Evolutionary conservation across 306 rosid genomes (phyloP).

Genomic region (Adenanthera pavonina): DNA sequence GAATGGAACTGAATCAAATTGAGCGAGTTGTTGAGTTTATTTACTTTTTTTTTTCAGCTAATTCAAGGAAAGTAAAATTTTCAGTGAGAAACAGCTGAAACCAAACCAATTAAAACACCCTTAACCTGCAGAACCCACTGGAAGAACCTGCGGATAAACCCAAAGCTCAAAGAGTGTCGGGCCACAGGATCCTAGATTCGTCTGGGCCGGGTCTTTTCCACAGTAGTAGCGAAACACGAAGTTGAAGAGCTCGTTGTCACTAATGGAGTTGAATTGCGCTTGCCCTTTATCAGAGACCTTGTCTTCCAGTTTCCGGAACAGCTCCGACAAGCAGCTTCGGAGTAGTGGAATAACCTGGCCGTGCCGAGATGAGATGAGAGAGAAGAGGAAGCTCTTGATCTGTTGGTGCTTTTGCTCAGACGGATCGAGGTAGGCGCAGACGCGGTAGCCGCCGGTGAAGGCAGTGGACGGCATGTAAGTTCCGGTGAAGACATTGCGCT

Average conservation of each 20-base stretch:
- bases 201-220: slow-evolving; percentile 41
- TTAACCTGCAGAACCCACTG: background rate
- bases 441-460: slow-evolving; percentile 73
- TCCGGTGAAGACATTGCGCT: slow-evolving; percentile 70
- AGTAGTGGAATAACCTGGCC: slow-evolving; percentile 53
- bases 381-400: slow-evolving; percentile 53
- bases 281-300: slow-evolving; percentile 32
- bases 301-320: slow-evolving; percentile 55
- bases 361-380: slow-evolving; percentile 56
- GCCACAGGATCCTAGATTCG: slow-evolving; percentile 3
- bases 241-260: slow-evolving; percentile 46
- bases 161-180: background rate
- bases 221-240: slow-evolving; percentile 57
- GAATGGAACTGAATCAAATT: no score
- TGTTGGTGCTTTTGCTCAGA: slow-evolving; percentile 61
- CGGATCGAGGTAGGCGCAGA: slow-evolving; percentile 70
- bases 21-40: no score
- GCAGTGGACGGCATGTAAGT: slow-evolving; percentile 78
- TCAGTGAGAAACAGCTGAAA: background rate
- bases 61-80: no score
- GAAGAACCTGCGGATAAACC: background rate
- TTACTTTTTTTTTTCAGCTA: no score
- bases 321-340: slow-evolving; percentile 39
- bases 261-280: slow-evolving; percentile 51
- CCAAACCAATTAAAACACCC: background rate